A percentile compares a stretch with the other conserved stretches of the same genome.
These are phyloP conservation scores for Candida incommunis DNA, from an alignment of 805 yeast genomes.

Conservation along the genomic window DNA sequence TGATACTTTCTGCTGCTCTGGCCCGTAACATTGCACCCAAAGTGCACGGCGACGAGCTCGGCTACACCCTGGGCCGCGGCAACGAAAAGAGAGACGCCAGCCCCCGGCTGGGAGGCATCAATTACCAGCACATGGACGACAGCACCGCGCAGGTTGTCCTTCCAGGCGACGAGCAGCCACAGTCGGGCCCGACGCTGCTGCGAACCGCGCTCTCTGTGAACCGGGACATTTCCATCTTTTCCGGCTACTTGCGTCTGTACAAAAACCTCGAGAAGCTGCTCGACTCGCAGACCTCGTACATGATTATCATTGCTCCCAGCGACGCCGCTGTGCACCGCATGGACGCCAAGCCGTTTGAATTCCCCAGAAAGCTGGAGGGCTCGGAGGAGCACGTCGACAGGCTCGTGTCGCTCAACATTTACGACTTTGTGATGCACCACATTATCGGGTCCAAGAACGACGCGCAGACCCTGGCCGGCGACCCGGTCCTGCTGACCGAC, in stretches of 20 bases:
- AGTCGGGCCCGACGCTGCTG: conserved; percentile 17
- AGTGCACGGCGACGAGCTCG: too few species aligned
- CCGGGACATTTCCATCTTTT: conserved; percentile 41
- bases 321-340: conserved; percentile 43
- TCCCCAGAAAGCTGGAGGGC: conserved; percentile 39
- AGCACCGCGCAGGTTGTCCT: not conserved
- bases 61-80: too few species aligned
- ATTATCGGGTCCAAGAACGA: conserved; percentile 6
- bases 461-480: conserved; percentile 5
- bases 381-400: conserved; percentile 11
- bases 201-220: conserved; percentile 27
- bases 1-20: not conserved
- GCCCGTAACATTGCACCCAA: not conserved
- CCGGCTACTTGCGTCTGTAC: conserved; percentile 58
- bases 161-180: conserved; percentile 18
- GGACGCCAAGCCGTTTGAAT: conserved; percentile 65
- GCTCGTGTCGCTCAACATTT: conserved; percentile 1
- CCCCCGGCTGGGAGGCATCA: not conserved
- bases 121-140: not conserved
- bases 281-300: conserved; percentile 28
- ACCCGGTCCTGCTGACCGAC: conserved; percentile 6
- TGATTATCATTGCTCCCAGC: conserved; percentile 57
- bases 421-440: not conserved
- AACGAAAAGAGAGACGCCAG: not conserved
- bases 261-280: conserved; percentile 34